Percentiles rank a stretch among this genome's conserved stretches.
phyloP scores from a whole-genome alignment of 2,329 filamentous ascomycete genomes.

The Colletotrichum sp. region DNA sequence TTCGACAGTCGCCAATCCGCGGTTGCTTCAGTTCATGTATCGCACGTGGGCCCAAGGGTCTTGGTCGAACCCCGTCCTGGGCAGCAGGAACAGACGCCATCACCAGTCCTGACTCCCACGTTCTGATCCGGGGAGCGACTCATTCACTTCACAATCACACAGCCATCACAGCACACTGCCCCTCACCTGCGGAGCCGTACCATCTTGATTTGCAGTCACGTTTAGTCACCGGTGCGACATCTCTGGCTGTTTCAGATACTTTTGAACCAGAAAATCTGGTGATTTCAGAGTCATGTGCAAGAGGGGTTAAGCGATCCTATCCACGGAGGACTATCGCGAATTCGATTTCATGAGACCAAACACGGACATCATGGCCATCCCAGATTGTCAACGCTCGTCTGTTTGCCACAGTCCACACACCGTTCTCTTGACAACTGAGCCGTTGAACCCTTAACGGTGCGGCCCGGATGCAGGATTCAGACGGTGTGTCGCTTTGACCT shows the following conservation, averaged over 20 bases:
- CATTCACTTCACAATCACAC: not conserved
- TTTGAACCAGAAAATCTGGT: not conserved
- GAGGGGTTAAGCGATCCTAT: not conserved
- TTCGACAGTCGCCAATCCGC: not conserved
- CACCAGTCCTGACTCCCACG: not conserved
- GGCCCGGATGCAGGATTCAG: not conserved
- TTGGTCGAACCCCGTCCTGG: not conserved
- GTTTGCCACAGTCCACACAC: not conserved
- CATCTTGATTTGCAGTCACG: conserved; percentile 2
- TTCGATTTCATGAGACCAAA: not conserved
- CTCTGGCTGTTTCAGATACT: not conserved
- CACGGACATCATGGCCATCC: not conserved
- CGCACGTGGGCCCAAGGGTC: not conserved
- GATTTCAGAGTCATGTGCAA: not conserved
- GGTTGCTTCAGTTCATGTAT: not conserved
- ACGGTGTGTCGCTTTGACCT: not conserved
- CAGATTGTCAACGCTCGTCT: not conserved
- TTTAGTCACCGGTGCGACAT: not conserved
- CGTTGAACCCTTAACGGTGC: not conserved
- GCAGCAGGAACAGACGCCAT: not conserved
- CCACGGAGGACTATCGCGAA: not conserved
- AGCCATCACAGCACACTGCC: not conserved
- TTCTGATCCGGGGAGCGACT: not conserved
- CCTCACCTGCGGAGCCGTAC: not conserved
- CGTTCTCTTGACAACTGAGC: not conserved